phyloP scores from a whole-genome alignment of 116 monocot species.

The Papilionanthe hybrid region DNA sequence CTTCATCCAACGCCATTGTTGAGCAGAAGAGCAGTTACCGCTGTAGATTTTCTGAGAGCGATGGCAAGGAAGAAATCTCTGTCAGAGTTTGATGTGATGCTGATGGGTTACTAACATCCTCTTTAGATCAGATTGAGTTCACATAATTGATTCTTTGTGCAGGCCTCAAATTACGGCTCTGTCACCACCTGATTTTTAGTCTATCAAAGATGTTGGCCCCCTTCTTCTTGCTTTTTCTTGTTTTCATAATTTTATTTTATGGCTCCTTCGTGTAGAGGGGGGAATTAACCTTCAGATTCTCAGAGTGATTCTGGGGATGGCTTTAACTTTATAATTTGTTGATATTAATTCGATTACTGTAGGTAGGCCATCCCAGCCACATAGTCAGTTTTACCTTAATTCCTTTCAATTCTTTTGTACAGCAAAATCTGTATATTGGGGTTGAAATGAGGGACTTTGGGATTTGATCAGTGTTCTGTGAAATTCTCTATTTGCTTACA shows the following conservation, averaged over 20 bases:
- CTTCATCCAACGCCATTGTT: conserved; percentile 2
- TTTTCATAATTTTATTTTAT: too few relatives aligned
- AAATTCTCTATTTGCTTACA: too few relatives aligned
- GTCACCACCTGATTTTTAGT: conserved; percentile 17
- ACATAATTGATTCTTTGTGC: conserved; percentile 49
- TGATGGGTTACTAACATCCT: conserved; percentile 9
- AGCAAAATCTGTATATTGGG: too few relatives aligned
- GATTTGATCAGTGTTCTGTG: too few relatives aligned
- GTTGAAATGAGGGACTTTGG: too few relatives aligned
- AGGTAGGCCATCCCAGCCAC: conserved; percentile 1
- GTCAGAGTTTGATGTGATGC: not conserved
- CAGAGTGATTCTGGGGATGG: not conserved
- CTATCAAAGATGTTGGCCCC: not conserved
- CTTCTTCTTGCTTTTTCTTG: not conserved
- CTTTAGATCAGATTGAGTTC: not conserved
- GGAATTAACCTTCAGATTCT: not conserved
- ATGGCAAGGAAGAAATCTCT: not conserved
- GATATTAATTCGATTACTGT: not conserved
- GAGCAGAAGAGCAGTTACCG: conserved; percentile 5
- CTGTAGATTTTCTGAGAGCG: conserved; percentile 15
- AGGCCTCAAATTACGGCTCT: conserved; percentile 31
- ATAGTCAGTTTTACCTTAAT: not conserved
- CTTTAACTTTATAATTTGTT: not conserved
- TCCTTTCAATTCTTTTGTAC: not conserved
- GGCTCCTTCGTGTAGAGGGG: not conserved